These are phyloP conservation scores for Pythium folliculosum DNA, from an alignment of 352 stramenopile genomes.

Conservation along the genomic window DNA sequence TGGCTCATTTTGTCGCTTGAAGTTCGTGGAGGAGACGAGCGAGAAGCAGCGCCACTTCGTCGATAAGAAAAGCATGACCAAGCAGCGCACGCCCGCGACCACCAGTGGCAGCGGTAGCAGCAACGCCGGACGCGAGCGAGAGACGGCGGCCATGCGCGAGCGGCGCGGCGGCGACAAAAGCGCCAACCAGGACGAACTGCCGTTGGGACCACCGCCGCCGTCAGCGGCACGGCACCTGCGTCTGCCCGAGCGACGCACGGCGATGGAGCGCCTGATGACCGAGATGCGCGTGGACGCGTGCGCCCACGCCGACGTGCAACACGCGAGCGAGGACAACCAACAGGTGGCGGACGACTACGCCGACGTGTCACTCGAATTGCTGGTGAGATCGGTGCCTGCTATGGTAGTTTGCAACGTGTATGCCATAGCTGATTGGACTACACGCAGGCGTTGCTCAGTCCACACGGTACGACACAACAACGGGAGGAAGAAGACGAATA, in stretches of 20 bases:
- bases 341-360: slow-evolving; percentile 19
- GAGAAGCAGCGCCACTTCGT: background rate
- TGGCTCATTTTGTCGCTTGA: background rate
- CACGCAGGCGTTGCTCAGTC: slow-evolving; percentile 66
- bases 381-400: slow-evolving; percentile 50
- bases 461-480: slow-evolving; percentile 56
- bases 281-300: slow-evolving; percentile 50
- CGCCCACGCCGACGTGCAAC: background rate
- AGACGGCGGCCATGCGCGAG: background rate
- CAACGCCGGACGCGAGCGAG: background rate
- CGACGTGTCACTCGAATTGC: slow-evolving; percentile 54
- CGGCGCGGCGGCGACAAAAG: background rate
- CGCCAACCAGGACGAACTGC: slow-evolving; percentile 25
- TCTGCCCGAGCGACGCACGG: slow-evolving; percentile 24
- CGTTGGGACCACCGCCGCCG: no score
- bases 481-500: slow-evolving; percentile 38
- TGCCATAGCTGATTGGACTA: no score
- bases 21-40: background rate
- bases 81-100: background rate
- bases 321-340: background rate
- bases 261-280: slow-evolving; percentile 41
- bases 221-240: background rate
- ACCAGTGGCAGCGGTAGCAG: background rate
- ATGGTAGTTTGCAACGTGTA: no score
- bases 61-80: slow-evolving; percentile 9